A percentile compares a stretch with the other conserved stretches of the same genome.
Conservation (phyloP, 176 grass and related monocot species). For the Neostapfia colusana region DNA sequence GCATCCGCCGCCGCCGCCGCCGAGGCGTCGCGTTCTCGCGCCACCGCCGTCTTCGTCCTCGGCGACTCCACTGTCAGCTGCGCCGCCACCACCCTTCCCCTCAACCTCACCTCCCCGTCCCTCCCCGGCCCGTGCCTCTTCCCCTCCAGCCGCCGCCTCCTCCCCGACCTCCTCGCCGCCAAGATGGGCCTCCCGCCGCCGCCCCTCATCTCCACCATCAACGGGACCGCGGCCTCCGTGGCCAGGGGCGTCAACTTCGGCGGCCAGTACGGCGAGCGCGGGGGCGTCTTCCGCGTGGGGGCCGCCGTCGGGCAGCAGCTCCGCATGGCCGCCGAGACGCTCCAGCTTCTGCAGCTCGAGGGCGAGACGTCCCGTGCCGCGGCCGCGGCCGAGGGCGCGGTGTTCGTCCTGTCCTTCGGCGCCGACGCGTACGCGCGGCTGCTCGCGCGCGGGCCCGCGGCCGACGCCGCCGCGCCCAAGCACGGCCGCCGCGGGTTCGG, state of each 20-base stretch:
- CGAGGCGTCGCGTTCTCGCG: background rate
- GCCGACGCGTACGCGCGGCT: conserved; percentile 58
- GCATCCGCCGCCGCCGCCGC: background rate
- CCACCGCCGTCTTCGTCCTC: conserved; percentile 51
- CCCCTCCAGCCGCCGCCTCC: conserved; percentile 33
- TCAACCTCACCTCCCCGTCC: conserved; percentile 25
- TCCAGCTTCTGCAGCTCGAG: background rate
- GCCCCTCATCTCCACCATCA: conserved; percentile 42
- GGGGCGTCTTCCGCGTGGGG: conserved; percentile 54
- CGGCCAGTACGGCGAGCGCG: conserved; percentile 22
- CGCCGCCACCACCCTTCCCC: conserved; percentile 35
- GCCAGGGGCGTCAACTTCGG: conserved; percentile 56
- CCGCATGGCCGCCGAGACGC: no score
- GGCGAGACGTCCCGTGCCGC: conserved; percentile 17
- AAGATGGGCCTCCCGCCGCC: conserved; percentile 52
- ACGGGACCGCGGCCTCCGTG: conserved; percentile 36
- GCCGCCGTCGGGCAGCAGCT: conserved; percentile 37
- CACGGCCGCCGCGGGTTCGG: conserved; percentile 49
- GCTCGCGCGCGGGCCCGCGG: conserved; percentile 39
- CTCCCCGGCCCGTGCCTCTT: conserved; percentile 36
- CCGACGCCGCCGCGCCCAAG: conserved; percentile 50
- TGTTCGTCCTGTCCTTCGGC: conserved; percentile 73
- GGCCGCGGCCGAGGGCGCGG: conserved; percentile 19
- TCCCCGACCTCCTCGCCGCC: conserved; percentile 55
- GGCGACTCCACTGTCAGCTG: conserved; percentile 64